Evolutionary conservation across 768 basidiomycete genomes (phyloP).

Genomic region (Scleroderma bovista): DNA sequence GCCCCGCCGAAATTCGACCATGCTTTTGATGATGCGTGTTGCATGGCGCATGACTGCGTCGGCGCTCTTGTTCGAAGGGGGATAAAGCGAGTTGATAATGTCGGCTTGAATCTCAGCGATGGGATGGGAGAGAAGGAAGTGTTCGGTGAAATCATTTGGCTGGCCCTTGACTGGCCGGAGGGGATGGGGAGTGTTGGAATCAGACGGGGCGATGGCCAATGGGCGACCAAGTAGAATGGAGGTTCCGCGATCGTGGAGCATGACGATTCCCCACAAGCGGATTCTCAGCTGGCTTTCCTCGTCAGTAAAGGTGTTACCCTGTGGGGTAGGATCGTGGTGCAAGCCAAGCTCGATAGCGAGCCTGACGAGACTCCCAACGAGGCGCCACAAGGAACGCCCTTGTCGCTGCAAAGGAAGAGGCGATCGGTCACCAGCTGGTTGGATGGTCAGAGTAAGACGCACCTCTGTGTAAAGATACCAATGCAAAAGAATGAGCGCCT

Average conservation of each 20-base stretch:
- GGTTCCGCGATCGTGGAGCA: slow-evolving; percentile 84
- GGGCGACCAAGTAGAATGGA: slow-evolving; percentile 84
- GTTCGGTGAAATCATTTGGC: slow-evolving; percentile 58
- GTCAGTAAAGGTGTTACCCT: slow-evolving; percentile 57
- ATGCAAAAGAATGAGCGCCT: slow-evolving; percentile 77
- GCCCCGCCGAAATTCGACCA: slow-evolving; percentile 62
- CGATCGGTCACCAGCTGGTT: slow-evolving; percentile 4
- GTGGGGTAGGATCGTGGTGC: slow-evolving; percentile 76
- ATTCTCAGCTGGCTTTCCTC: slow-evolving; percentile 77
- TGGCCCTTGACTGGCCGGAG: slow-evolving; percentile 34
- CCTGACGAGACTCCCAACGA: slow-evolving; percentile 80
- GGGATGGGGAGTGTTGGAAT: slow-evolving; percentile 76
- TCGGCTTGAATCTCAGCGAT: slow-evolving; percentile 84
- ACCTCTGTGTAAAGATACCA: slow-evolving; percentile 92
- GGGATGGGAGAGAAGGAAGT: slow-evolving; percentile 71
- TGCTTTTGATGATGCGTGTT: slow-evolving; percentile 71
- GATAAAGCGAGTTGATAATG: slow-evolving; percentile 81
- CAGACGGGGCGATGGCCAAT: slow-evolving; percentile 75
- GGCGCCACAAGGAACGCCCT: slow-evolving; percentile 85
- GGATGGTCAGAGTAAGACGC: slow-evolving; percentile 12
- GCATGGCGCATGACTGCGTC: slow-evolving; percentile 74
- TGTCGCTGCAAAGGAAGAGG: slow-evolving; percentile 51
- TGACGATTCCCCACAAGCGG: slow-evolving; percentile 79
- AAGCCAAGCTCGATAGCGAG: slow-evolving; percentile 79
- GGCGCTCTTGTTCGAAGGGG: slow-evolving; percentile 63